These are phyloP conservation scores for Cordyceps pruinosa DNA, from an alignment of 2,329 filamentous ascomycete genomes.

Conservation along the genomic window DNA sequence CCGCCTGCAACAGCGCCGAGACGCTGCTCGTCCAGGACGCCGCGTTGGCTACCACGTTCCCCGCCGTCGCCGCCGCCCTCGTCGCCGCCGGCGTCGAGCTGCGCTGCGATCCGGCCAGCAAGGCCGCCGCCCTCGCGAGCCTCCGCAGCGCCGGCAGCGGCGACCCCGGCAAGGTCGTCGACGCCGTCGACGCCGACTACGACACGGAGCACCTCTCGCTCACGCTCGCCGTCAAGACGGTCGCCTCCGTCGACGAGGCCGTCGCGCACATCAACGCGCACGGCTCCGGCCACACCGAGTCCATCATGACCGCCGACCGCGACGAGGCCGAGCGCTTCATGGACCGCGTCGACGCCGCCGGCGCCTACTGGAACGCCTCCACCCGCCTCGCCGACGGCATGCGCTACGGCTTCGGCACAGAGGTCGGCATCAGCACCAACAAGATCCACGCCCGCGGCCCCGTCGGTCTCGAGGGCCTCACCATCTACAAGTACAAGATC, in stretches of 20 bases:
- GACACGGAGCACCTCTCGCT: constrained; percentile 85
- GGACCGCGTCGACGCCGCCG: constrained; percentile 77
- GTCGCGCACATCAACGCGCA: constrained; percentile 86
- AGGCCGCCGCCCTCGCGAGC: constrained; percentile 48
- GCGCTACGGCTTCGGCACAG: constrained; percentile 94
- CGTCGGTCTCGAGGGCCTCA: constrained; percentile 87
- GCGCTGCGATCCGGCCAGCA: constrained; percentile 67
- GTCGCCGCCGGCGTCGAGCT: constrained; percentile 71
- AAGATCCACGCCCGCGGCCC: constrained; percentile 94
- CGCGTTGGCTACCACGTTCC: constrained; percentile 60
- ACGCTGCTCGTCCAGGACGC: constrained; percentile 77
- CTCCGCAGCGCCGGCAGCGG: constrained; percentile 24
- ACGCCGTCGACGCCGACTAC: constrained; percentile 66
- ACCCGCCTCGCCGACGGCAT: constrained; percentile 94
- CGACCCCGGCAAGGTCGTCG: constrained; percentile 33
- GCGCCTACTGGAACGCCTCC: constrained; percentile 95
- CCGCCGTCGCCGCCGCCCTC: constrained; percentile 65
- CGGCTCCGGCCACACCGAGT: constrained; percentile 90
- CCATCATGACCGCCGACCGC: constrained; percentile 67
- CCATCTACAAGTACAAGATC: constrained; percentile 95
- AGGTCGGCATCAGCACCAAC: constrained; percentile 97
- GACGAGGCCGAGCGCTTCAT: constrained; percentile 74
- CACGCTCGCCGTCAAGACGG: constrained; percentile 74
- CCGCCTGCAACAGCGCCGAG: constrained; percentile 92
- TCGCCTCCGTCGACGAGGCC: constrained; percentile 61